Evolutionary conservation across 2,329 filamentous ascomycete species (phyloP).

Genomic region (Fusarium veterinarium): DNA sequence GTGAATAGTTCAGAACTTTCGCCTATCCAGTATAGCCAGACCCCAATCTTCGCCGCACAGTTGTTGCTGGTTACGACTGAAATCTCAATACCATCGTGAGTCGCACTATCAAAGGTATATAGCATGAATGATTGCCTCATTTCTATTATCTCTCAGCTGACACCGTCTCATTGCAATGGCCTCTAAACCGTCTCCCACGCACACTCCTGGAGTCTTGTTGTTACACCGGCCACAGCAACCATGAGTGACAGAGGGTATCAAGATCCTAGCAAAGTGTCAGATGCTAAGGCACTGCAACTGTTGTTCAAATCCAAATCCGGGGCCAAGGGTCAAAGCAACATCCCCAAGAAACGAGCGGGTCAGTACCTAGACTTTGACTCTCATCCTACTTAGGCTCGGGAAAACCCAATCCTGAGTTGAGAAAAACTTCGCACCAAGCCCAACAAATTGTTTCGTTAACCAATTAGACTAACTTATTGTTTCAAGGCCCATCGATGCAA

Average conservation of each 20-base stretch:
- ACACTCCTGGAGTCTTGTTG: not conserved
- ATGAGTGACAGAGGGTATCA: slow-evolving; percentile 37
- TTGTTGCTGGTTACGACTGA: not conserved
- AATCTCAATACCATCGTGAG: not conserved
- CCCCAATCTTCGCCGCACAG: not conserved
- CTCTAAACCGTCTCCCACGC: not conserved
- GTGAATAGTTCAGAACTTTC: not conserved
- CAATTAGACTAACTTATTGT: not conserved
- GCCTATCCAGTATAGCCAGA: not conserved
- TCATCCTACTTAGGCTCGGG: not conserved
- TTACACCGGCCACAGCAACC: not conserved
- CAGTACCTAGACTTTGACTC: not conserved
- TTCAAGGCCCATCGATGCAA: slow-evolving; percentile 9
- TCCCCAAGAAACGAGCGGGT: slow-evolving; percentile 23
- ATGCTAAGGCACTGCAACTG: slow-evolving; percentile 43
- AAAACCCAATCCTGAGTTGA: not conserved
- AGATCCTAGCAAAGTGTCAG: slow-evolving; percentile 43
- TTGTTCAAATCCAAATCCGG: slow-evolving; percentile 31
- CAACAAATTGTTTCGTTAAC: not conserved
- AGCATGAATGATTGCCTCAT: not conserved
- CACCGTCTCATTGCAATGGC: not conserved
- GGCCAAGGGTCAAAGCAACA: slow-evolving; percentile 1
- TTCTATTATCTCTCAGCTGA: not conserved
- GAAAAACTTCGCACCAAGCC: not conserved
- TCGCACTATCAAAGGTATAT: no score